A percentile compares a stretch with the other conserved stretches of the same genome.
phyloP scores from a whole-genome alignment of 257 asterid genomes.

The Nicotiana tabacum region DNA sequence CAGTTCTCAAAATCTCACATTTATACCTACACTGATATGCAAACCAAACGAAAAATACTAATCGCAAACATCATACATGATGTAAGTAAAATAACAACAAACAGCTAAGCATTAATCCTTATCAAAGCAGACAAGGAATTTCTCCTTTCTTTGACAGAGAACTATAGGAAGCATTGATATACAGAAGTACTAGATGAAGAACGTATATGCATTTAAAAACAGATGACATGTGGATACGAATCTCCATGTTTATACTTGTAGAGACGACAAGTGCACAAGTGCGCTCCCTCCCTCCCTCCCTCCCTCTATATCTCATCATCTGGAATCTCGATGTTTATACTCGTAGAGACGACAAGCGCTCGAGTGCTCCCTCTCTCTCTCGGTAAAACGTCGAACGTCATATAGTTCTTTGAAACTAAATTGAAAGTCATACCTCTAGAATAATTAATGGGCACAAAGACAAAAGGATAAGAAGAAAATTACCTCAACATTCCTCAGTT shows the following conservation, averaged over 20 bases:
- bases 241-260: not conserved
- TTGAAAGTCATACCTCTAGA: not conserved
- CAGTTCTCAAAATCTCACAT: not conserved
- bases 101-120: not conserved
- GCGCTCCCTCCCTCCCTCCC: not conserved
- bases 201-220: not conserved
- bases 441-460: not conserved
- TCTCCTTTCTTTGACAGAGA: not conserved
- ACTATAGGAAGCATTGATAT: not conserved
- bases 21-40: not conserved
- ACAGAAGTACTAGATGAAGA: not conserved
- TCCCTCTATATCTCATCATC: no score
- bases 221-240: not conserved
- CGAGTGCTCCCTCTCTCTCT: not conserved
- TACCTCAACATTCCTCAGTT: conserved; percentile 84
- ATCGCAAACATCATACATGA: not conserved
- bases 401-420: not conserved
- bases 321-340: not conserved
- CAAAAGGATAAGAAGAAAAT: not conserved
- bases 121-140: not conserved
- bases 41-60: not conserved
- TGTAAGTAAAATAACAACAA: not conserved
- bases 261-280: not conserved
- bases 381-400: not conserved
- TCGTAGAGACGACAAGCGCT: not conserved